Evolutionary conservation across 257 asterid species (phyloP).

Genomic region (Nicotiana paniculata): DNA sequence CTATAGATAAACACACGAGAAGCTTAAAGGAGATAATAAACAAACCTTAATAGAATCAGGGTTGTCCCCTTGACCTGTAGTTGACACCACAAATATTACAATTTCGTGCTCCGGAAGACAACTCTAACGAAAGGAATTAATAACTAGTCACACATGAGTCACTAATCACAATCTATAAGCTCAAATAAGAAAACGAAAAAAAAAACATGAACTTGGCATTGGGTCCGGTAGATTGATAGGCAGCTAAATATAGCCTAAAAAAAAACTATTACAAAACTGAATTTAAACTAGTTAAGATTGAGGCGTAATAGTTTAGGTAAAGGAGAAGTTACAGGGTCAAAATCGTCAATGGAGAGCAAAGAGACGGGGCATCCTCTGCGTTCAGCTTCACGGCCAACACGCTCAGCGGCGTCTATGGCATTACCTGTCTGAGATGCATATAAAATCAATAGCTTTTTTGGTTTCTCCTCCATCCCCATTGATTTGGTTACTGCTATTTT

Average conservation of each 20-base stretch:
- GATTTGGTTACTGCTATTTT: not conserved
- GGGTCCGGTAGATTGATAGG: not conserved
- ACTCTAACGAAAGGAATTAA: constrained; percentile 28
- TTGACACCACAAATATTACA: constrained; percentile 83
- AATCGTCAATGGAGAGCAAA: constrained; percentile 61
- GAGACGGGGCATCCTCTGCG: constrained; percentile 70
- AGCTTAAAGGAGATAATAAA: not conserved
- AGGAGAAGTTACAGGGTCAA: constrained; percentile 46
- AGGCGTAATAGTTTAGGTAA: not conserved
- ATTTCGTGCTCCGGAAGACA: constrained; percentile 42
- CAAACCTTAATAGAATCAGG: constrained; percentile 92
- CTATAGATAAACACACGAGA: not conserved
- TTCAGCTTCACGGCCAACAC: constrained; percentile 83
- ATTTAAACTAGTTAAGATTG: not conserved
- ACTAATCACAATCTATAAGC: not conserved
- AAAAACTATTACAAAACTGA: not conserved
- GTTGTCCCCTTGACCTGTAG: constrained; percentile 94
- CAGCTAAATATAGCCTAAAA: not conserved
- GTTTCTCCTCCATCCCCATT: constrained; percentile 14
- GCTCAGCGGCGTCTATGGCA: constrained; percentile 83
- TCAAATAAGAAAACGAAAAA: not conserved
- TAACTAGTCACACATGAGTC: constrained; percentile 6
- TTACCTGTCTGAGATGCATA: constrained; percentile 93
- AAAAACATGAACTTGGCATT: not conserved
- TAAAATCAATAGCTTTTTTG: constrained; percentile 45